Percentiles rank a stretch among this genome's conserved stretches.
phyloP scores from a whole-genome alignment of 1,284 basidiomycete species.

The Ganoderma sp. region DNA sequence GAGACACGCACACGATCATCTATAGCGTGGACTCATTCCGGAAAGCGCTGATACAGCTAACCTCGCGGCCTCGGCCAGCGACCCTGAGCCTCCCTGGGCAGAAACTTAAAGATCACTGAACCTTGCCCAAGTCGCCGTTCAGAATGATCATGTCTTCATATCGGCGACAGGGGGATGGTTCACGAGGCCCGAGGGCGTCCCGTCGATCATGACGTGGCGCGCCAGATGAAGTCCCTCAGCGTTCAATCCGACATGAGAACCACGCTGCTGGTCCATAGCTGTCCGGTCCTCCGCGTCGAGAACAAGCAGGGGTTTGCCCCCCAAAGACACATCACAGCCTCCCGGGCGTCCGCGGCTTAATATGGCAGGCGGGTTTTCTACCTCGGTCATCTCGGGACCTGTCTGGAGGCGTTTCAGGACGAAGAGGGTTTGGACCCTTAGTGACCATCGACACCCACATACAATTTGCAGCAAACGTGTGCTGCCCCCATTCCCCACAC shows the following conservation, averaged over 20 bases:
- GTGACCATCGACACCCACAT: conserved; percentile 6
- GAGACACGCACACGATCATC: not conserved
- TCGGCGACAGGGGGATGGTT: not conserved
- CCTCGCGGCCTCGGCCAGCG: not conserved
- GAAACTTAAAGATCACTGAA: not conserved
- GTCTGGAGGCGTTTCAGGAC: not conserved
- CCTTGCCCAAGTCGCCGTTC: not conserved
- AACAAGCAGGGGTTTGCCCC: not conserved
- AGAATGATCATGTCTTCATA: not conserved
- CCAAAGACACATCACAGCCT: not conserved
- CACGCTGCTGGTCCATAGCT: not conserved
- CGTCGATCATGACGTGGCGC: conserved; percentile 3
- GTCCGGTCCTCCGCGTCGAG: not conserved
- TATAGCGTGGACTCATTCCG: not conserved
- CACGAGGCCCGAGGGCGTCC: not conserved
- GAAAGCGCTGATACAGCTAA: not conserved
- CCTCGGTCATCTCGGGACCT: not conserved
- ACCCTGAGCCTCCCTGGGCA: not conserved
- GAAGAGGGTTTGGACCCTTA: conserved; percentile 3
- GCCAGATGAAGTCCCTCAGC: not conserved
- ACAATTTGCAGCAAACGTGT: not conserved
- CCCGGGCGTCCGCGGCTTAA: not conserved
- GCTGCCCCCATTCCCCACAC: not conserved
- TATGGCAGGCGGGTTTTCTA: not conserved
- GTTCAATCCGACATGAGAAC: conserved; percentile 5